Evolutionary conservation across 345 rosid species (phyloP).

Genomic region (Cardiospermum halicacabum): DNA sequence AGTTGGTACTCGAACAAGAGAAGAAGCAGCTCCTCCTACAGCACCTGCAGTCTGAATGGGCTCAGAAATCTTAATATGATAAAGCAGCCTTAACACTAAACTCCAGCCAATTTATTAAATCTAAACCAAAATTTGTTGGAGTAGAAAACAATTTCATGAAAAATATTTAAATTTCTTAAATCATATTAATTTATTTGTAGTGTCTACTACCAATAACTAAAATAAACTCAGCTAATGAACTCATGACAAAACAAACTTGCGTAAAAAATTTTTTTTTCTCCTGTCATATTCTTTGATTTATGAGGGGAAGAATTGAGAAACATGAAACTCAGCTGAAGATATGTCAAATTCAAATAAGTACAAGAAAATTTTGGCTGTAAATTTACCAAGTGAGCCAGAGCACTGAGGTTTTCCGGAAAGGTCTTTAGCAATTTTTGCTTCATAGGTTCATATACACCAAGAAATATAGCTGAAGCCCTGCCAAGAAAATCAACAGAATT

Average conservation of each 20-base stretch:
- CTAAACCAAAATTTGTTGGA: not conserved
- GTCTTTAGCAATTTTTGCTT: conserved; percentile 50
- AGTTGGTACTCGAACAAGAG: conserved; percentile 71
- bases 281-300: not conserved
- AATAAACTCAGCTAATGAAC: not conserved
- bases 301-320: not conserved
- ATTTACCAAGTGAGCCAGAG: conserved; percentile 62
- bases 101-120: not conserved
- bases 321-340: not conserved
- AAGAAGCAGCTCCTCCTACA: conserved; percentile 72
- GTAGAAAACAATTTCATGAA: not conserved
- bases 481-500: conserved; percentile 9
- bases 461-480: conserved; percentile 67
- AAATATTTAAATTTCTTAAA: not conserved
- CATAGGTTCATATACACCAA: conserved; percentile 68
- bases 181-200: not conserved
- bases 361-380: not conserved
- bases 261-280: not conserved
- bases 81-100: not conserved
- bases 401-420: conserved; percentile 54
- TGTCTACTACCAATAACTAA: not conserved
- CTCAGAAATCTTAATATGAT: conserved; percentile 24
- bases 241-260: not conserved
- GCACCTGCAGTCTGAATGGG: conserved; percentile 75
- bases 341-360: not conserved